Percentiles rank a stretch among this genome's conserved stretches.
Evolutionary conservation across 108 stramenopile species (phyloP).

Genomic region (Nitzschia sp.): DNA sequence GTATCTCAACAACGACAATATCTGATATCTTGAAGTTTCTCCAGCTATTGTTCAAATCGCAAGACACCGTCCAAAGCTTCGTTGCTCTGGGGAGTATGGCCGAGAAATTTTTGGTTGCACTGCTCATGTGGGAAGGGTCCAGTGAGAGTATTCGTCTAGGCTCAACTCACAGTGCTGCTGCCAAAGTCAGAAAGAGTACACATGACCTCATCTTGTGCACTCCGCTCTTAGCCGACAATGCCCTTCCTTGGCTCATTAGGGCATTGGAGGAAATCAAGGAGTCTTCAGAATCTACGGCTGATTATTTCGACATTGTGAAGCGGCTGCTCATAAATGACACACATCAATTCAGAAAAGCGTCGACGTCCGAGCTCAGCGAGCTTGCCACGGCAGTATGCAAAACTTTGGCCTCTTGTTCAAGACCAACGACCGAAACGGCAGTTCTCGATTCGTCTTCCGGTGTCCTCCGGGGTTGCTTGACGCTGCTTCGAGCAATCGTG

Average conservation of each 20-base stretch:
- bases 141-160: conserved; percentile 33
- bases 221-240: conserved; percentile 57
- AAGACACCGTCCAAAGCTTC: conserved; percentile 55
- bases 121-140: conserved; percentile 73
- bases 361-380: conserved; percentile 44
- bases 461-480: conserved; percentile 82
- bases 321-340: conserved; percentile 50
- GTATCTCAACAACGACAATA: conserved; percentile 70
- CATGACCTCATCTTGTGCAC: conserved; percentile 70
- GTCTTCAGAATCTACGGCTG: conserved; percentile 60
- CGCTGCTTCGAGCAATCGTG: conserved; percentile 66
- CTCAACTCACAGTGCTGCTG: conserved; percentile 43
- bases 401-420: conserved; percentile 73
- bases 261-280: conserved; percentile 62
- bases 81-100: conserved; percentile 60
- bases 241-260: conserved; percentile 78
- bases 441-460: conserved; percentile 63
- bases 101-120: conserved; percentile 70
- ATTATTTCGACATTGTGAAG: conserved; percentile 77
- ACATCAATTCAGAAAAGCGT: neutral
- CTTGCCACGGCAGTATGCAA: conserved; percentile 77
- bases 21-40: conserved; percentile 73
- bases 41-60: conserved; percentile 62
- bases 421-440: conserved; percentile 53
- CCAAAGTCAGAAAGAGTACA: conserved; percentile 63